A percentile compares a stretch with the other conserved stretches of the same genome.
Evolutionary conservation across 108 stramenopile genomes (phyloP).

Genomic region (Ochromonas danica): DNA sequence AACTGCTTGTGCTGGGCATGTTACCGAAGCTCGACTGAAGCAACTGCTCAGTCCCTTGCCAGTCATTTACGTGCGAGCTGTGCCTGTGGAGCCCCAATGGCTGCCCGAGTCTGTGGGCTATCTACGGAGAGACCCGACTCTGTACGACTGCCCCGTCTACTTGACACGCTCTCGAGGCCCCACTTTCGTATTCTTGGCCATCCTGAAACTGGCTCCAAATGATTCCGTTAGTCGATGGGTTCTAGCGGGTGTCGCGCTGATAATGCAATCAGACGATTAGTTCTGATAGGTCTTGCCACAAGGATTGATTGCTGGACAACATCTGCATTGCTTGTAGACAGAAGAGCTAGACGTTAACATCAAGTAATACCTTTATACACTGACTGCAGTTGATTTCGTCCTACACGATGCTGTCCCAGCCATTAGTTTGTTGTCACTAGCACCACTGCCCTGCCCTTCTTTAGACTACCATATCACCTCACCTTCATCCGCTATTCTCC

Average conservation of each 20-base stretch:
- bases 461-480: no score
- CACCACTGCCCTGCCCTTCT: no score
- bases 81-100: slow-evolving; percentile 48
- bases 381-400: no score
- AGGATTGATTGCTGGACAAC: no score
- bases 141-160: slow-evolving; percentile 62
- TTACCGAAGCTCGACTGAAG: slow-evolving; percentile 46
- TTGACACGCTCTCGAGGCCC: slow-evolving; percentile 53
- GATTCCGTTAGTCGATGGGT: slow-evolving; percentile 31
- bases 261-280: slow-evolving; percentile 49
- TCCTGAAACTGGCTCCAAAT: slow-evolving; percentile 36
- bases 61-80: slow-evolving; percentile 60
- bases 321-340: no score
- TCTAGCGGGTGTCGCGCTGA: slow-evolving; percentile 47
- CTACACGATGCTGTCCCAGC: no score
- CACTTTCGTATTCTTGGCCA: slow-evolving; percentile 56
- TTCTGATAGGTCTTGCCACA: no score
- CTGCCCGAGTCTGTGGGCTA: slow-evolving; percentile 47
- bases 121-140: slow-evolving; percentile 38
- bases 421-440: no score
- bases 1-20: slow-evolving; percentile 42
- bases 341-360: no score
- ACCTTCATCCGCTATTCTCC: no score
- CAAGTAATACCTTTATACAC: no score
- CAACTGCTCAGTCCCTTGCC: slow-evolving; percentile 55